These are phyloP conservation scores for Blastobotrys terrestris DNA, from an alignment of 805 yeast species.

Conservation along the genomic window DNA sequence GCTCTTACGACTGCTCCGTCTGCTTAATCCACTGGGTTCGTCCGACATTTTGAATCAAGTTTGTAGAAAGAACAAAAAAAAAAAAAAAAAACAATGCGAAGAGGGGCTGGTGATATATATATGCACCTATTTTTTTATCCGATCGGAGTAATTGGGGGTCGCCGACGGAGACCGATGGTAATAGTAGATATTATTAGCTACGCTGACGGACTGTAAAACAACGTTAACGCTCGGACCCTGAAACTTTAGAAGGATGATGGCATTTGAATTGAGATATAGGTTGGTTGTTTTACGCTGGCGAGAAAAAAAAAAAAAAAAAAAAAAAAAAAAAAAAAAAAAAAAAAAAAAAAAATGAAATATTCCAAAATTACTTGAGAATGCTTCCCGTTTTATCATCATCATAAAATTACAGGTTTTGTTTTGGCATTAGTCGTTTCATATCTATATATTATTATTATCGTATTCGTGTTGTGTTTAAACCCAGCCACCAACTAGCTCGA, in stretches of 20 bases:
- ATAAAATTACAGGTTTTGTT: background rate
- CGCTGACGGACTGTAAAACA: background rate
- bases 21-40: background rate
- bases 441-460: background rate
- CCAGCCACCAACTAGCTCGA: slow-evolving; percentile 30
- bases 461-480: slow-evolving; percentile 11
- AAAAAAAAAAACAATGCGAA: background rate
- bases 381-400: background rate
- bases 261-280: too few species aligned
- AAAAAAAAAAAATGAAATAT: too few species aligned
- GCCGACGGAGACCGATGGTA: background rate
- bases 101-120: background rate
- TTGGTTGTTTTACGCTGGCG: too few species aligned
- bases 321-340: too few species aligned
- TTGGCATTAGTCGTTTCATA: background rate
- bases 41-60: background rate
- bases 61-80: background rate
- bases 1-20: background rate
- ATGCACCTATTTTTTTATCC: background rate
- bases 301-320: background rate
- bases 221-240: too few species aligned
- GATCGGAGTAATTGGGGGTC: background rate
- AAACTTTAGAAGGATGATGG: too few species aligned
- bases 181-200: too few species aligned
- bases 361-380: too few species aligned